Conservation (phyloP, 1,284 basidiomycete species). For the Cutaneotrichosporon sp. region DNA sequence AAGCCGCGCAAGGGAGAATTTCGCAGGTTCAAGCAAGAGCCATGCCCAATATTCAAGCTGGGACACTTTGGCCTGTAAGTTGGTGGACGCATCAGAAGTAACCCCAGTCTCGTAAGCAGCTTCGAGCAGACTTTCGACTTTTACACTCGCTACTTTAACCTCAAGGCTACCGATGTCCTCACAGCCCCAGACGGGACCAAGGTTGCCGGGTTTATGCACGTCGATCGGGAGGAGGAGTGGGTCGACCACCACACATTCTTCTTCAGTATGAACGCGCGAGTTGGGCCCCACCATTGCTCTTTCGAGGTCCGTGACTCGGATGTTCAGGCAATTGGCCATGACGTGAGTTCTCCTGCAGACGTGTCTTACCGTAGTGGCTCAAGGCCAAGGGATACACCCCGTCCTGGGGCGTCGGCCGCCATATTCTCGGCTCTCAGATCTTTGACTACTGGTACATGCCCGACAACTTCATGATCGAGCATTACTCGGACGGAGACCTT, state of each 20-base stretch:
- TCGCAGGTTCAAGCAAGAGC: constrained; percentile 23
- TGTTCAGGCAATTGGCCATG: constrained; percentile 28
- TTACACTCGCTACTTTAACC: constrained; percentile 30
- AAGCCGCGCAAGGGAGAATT: constrained; percentile 23
- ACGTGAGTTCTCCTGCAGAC: constrained; percentile 2
- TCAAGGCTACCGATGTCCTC: constrained; percentile 31
- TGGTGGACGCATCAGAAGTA: background rate
- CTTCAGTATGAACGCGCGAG: constrained; percentile 21
- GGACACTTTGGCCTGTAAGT: constrained; percentile 33
- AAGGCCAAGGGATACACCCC: constrained; percentile 28
- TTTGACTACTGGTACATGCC: constrained; percentile 35
- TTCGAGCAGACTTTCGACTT: constrained; percentile 27
- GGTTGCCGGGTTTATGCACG: constrained; percentile 28
- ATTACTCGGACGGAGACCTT: constrained; percentile 32
- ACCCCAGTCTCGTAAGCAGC: constrained; percentile 19
- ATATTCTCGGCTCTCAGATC: constrained; percentile 34
- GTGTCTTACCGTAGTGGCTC: constrained; percentile 19
- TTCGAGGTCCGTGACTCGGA: constrained; percentile 32
- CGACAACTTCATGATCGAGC: constrained; percentile 32
- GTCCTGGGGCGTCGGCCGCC: constrained; percentile 31
- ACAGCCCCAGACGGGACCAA: constrained; percentile 18
- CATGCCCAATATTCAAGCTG: constrained; percentile 29
- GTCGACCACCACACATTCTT: constrained; percentile 36
- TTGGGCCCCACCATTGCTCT: constrained; percentile 29
- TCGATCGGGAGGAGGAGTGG: constrained; percentile 31